phyloP scores from a whole-genome alignment of 1,284 basidiomycete genomes.

The Fomitopsis palustris region DNA sequence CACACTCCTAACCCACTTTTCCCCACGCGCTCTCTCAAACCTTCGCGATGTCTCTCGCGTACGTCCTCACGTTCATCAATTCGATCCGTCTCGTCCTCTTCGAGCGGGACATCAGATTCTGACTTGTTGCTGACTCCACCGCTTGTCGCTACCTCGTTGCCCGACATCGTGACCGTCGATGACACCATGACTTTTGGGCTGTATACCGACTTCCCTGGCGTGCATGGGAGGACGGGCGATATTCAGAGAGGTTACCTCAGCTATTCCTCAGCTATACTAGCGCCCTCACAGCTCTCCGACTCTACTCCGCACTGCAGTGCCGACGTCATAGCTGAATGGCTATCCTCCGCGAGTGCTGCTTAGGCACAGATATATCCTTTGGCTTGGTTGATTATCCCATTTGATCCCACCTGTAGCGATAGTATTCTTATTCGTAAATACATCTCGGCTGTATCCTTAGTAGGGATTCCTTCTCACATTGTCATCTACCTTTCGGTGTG shows the following conservation, averaged over 20 bases:
- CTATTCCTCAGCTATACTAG: no score
- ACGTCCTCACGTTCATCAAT: background rate
- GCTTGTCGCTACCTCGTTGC: background rate
- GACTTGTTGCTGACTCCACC: background rate
- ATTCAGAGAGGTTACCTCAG: background rate
- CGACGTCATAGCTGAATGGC: no score
- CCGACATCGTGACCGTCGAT: background rate
- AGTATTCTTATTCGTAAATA: no score
- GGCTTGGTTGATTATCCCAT: no score
- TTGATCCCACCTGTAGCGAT: no score
- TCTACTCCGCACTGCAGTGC: no score
- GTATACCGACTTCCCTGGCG: background rate
- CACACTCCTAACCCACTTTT: background rate
- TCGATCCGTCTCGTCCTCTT: background rate
- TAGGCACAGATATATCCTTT: no score
- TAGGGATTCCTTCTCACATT: no score
- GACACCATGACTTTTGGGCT: background rate
- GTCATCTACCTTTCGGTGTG: no score
- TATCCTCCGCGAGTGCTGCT: no score
- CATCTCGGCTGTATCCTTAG: no score
- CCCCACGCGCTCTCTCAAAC: background rate
- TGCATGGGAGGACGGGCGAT: background rate
- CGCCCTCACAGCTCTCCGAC: no score
- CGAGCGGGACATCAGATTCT: background rate
- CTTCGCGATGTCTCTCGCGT: background rate